phyloP scores from a whole-genome alignment of 2,329 filamentous ascomycete species.

The Pseudopyricularia cyperi region DNA sequence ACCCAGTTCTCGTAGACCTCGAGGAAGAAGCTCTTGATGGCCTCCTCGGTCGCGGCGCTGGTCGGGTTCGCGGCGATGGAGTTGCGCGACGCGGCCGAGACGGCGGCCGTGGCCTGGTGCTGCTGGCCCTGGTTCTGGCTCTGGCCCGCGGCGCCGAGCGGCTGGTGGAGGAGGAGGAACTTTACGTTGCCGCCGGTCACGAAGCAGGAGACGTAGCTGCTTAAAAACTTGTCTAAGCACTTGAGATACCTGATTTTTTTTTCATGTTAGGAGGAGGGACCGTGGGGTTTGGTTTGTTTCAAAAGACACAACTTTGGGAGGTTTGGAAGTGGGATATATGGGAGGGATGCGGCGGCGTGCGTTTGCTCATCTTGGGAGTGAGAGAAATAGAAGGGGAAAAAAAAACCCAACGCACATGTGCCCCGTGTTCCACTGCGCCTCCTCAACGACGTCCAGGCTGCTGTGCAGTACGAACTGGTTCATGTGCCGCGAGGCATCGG shows the following conservation, averaged over 20 bases:
- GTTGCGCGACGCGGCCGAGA: constrained; percentile 36
- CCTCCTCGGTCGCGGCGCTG: constrained; percentile 84
- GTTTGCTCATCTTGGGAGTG: no score
- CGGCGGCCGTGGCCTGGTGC: constrained; percentile 16
- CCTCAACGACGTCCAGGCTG: constrained; percentile 87
- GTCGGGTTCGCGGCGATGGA: constrained; percentile 74
- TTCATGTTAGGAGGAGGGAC: no score
- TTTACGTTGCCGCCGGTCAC: constrained; percentile 85
- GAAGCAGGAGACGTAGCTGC: constrained; percentile 90
- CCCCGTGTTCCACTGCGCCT: constrained; percentile 83
- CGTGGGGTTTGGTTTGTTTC: no score
- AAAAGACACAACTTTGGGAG: no score
- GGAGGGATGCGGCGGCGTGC: no score
- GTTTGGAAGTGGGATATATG: no score
- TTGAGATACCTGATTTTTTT: constrained; percentile 68
- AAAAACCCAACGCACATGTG: constrained; percentile 49
- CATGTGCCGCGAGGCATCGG: constrained; percentile 77
- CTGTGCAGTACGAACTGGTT: constrained; percentile 97
- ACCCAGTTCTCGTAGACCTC: constrained; percentile 96
- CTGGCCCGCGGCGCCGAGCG: no score
- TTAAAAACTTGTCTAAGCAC: constrained; percentile 91
- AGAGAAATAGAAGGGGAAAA: no score
- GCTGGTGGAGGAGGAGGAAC: constrained; percentile 88
- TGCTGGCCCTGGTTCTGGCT: no score
- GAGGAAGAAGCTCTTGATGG: constrained; percentile 83